phyloP scores from a whole-genome alignment of 1,284 basidiomycete genomes.

The Vanrija pseudolonga region DNA sequence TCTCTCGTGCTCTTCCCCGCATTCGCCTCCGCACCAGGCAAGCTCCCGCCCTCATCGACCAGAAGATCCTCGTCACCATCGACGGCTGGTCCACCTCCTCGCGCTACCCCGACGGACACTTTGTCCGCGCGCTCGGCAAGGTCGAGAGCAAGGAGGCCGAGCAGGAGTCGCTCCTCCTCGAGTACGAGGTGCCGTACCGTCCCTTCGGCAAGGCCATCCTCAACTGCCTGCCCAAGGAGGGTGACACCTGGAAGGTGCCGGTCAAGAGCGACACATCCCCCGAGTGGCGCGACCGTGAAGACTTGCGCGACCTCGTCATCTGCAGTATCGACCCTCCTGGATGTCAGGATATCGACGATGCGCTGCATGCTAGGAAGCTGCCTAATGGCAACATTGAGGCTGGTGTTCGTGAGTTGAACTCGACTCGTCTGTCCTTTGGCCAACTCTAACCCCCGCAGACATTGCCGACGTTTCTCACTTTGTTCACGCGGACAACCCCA shows the following conservation, averaged over 20 bases:
- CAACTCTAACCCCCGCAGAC: slow-evolving; percentile 55
- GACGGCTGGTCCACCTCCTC: slow-evolving; percentile 85
- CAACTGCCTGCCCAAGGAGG: slow-evolving; percentile 84
- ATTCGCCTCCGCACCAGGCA: slow-evolving; percentile 94
- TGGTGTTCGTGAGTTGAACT: slow-evolving; percentile 78
- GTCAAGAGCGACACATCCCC: slow-evolving; percentile 59
- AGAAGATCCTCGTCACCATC: slow-evolving; percentile 95
- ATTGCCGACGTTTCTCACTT: slow-evolving; percentile 99
- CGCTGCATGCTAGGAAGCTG: slow-evolving; percentile 83
- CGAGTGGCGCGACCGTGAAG: slow-evolving; percentile 82
- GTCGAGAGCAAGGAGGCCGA: slow-evolving; percentile 95
- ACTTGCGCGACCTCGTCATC: slow-evolving; percentile 79
- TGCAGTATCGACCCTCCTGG: slow-evolving; percentile 97
- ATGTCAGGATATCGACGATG: slow-evolving; percentile 99
- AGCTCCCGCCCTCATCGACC: slow-evolving; percentile 77
- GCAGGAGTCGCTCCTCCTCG: slow-evolving; percentile 87
- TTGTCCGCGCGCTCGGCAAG: slow-evolving; percentile 86
- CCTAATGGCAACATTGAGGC: slow-evolving; percentile 96
- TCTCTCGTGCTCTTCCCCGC: slow-evolving; percentile 85
- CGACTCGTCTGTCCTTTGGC: too few species aligned
- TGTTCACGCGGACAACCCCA: slow-evolving; percentile 86
- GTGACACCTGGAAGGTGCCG: slow-evolving; percentile 90
- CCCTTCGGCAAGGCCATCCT: slow-evolving; percentile 94
- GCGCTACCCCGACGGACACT: slow-evolving; percentile 95
- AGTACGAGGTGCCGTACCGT: slow-evolving; percentile 94